A percentile compares a stretch with the other conserved stretches of the same genome.
Conservation (phyloP, 768 basidiomycete species). For the Mycena haematopus region DNA sequence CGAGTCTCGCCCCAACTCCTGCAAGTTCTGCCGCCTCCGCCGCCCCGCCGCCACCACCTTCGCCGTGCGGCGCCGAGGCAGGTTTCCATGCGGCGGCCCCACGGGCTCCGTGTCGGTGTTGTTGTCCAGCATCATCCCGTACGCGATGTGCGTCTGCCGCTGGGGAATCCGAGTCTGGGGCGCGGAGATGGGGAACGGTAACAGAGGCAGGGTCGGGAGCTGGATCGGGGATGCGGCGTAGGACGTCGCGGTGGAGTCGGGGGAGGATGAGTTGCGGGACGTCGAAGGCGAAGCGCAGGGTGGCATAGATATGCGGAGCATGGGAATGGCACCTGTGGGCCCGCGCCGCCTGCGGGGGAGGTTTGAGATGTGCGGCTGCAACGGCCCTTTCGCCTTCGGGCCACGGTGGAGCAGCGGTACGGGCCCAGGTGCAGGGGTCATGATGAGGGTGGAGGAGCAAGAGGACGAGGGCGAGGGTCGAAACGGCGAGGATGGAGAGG, state of each 20-base stretch:
- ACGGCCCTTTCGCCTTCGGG: constrained; percentile 12
- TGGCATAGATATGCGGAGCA: constrained; percentile 5
- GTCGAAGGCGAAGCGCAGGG: neutral
- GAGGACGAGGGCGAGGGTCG: constrained; percentile 3
- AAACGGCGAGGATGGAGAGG: constrained; percentile 1
- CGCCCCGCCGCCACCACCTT: neutral
- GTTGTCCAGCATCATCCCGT: neutral
- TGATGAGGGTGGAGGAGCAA: constrained; percentile 18
- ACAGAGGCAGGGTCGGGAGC: neutral
- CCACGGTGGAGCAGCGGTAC: neutral
- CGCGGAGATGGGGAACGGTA: constrained; percentile 11
- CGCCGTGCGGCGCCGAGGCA: constrained; percentile 1
- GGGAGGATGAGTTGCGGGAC: neutral
- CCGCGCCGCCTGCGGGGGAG: constrained; percentile 12
- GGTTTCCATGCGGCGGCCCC: constrained; percentile 9
- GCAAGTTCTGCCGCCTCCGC: constrained; percentile 2
- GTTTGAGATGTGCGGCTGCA: constrained; percentile 22
- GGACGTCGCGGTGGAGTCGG: neutral
- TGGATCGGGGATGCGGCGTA: neutral
- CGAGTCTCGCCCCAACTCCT: constrained; percentile 14
- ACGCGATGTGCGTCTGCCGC: neutral
- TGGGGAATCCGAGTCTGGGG: too few species aligned
- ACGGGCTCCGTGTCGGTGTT: neutral
- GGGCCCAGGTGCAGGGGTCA: constrained; percentile 7
- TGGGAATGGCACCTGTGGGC: neutral